Evolutionary conservation across 2,329 filamentous ascomycete species (phyloP).

Genomic region (Thelonectria discophora): DNA sequence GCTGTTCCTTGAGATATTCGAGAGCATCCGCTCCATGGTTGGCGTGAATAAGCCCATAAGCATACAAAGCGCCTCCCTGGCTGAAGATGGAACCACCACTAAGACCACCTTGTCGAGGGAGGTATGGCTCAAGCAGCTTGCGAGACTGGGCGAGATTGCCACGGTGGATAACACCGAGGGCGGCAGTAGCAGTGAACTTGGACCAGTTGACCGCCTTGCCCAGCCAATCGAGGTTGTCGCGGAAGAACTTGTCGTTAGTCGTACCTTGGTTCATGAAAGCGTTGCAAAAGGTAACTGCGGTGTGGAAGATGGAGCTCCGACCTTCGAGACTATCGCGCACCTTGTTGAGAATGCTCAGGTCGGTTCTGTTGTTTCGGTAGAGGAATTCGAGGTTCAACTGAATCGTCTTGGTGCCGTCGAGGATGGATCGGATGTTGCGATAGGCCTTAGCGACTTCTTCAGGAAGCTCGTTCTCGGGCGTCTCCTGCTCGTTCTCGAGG

Average conservation of each 20-base stretch:
- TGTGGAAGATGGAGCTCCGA: slow-evolving; percentile 98
- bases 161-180: slow-evolving; percentile 93
- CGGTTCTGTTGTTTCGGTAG: slow-evolving; percentile 93
- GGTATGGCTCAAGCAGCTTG: slow-evolving; percentile 92
- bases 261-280: slow-evolving; percentile 99
- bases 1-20: slow-evolving; percentile 79
- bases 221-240: slow-evolving; percentile 96
- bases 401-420: slow-evolving; percentile 92
- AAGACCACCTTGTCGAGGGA: slow-evolving; percentile 79
- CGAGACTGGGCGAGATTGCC: slow-evolving; percentile 93
- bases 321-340: slow-evolving; percentile 95
- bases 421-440: slow-evolving; percentile 71
- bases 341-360: slow-evolving; percentile 93
- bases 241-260: slow-evolving; percentile 97
- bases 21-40: slow-evolving; percentile 95
- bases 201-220: slow-evolving; percentile 99
- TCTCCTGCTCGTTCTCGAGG: slow-evolving; percentile 59
- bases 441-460: slow-evolving; percentile 66
- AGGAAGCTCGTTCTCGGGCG: slow-evolving; percentile 63
- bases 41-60: slow-evolving; percentile 94
- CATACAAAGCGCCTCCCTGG: slow-evolving; percentile 94
- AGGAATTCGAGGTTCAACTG: slow-evolving; percentile 96
- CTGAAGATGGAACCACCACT: slow-evolving; percentile 90
- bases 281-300: slow-evolving; percentile 95
- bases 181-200: slow-evolving; percentile 97